Evolutionary conservation across 2,329 filamentous ascomycete species (phyloP).

Genomic region (Neoarthrinium moseri): DNA sequence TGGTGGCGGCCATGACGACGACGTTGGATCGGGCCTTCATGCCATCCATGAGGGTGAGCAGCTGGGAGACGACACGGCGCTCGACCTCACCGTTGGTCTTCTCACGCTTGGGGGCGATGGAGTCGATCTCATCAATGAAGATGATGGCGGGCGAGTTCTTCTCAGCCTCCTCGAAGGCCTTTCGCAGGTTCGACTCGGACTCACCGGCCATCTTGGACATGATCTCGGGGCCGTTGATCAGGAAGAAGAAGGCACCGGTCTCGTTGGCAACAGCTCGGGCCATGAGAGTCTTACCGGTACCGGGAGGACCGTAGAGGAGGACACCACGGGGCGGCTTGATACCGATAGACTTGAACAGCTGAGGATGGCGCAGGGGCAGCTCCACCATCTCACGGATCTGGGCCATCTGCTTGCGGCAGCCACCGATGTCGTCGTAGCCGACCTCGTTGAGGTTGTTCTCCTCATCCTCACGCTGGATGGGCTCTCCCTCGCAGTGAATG

Average conservation of each 20-base stretch:
- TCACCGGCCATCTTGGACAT: constrained; percentile 99
- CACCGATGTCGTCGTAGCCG: constrained; percentile 98
- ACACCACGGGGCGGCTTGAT: constrained; percentile 99
- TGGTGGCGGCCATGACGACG: constrained; percentile 98
- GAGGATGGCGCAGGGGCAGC: constrained; percentile 91
- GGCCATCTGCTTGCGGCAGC: constrained; percentile 99
- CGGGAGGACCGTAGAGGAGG: constrained; percentile 91
- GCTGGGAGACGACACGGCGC: constrained; percentile 95
- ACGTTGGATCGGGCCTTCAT: constrained; percentile 99
- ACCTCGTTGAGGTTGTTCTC: constrained; percentile 99
- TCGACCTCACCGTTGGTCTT: constrained; percentile 99
- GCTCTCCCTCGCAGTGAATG: constrained; percentile 97
- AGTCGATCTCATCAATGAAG: constrained; percentile 99
- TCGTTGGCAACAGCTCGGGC: constrained; percentile 98
- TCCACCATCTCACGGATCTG: constrained; percentile 99
- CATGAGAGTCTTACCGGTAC: constrained; percentile 99
- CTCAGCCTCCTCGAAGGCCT: constrained; percentile 99
- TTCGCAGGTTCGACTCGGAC: constrained; percentile 95
- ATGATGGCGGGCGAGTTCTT: constrained; percentile 99
- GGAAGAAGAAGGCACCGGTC: constrained; percentile 98
- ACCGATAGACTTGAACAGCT: constrained; percentile 99
- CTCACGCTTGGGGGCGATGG: constrained; percentile 98
- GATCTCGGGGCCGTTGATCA: constrained; percentile 99
- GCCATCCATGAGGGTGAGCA: constrained; percentile 95
- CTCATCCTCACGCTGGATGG: constrained; percentile 95